A percentile compares a stretch with the other conserved stretches of the same genome.
phyloP scores from a whole-genome alignment of 177 flowering plant genomes.

The Tripterygium wilfordii region DNA sequence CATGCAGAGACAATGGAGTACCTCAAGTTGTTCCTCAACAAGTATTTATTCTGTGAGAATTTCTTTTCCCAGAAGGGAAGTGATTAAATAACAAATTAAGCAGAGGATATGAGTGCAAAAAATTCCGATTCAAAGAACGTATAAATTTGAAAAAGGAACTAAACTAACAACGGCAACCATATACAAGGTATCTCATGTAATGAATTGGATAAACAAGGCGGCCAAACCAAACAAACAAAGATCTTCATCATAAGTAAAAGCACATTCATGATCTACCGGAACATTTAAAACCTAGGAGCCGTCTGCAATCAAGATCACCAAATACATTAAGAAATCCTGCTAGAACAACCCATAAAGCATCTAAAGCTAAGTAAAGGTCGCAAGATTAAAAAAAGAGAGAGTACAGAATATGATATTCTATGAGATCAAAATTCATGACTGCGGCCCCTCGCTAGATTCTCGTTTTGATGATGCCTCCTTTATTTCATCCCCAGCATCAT shows the following conservation, averaged over 20 bases:
- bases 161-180: too few relatives aligned
- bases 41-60: too few relatives aligned
- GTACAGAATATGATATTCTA: constrained; percentile 17
- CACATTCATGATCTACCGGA: constrained; percentile 6
- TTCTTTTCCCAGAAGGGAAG: too few relatives aligned
- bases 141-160: too few relatives aligned
- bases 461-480: constrained; percentile 65
- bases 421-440: constrained; percentile 8
- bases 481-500: constrained; percentile 78
- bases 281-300: constrained; percentile 14
- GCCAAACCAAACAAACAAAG: constrained; percentile 9
- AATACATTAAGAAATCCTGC: constrained; percentile 11
- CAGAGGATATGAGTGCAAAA: too few relatives aligned
- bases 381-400: constrained; percentile 4
- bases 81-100: too few relatives aligned
- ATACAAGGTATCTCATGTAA: too few relatives aligned
- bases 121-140: too few relatives aligned
- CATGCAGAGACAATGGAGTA: too few relatives aligned
- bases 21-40: too few relatives aligned
- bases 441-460: constrained; percentile 45
- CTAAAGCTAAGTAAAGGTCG: constrained; percentile 15
- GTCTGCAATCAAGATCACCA: constrained; percentile 4
- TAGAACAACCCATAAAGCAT: constrained; percentile 18
- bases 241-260: constrained; percentile 8
- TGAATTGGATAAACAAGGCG: too few relatives aligned